These are phyloP conservation scores for Beta macrorhiza DNA, from an alignment of 179 eudicot species.

Conservation along the genomic window DNA sequence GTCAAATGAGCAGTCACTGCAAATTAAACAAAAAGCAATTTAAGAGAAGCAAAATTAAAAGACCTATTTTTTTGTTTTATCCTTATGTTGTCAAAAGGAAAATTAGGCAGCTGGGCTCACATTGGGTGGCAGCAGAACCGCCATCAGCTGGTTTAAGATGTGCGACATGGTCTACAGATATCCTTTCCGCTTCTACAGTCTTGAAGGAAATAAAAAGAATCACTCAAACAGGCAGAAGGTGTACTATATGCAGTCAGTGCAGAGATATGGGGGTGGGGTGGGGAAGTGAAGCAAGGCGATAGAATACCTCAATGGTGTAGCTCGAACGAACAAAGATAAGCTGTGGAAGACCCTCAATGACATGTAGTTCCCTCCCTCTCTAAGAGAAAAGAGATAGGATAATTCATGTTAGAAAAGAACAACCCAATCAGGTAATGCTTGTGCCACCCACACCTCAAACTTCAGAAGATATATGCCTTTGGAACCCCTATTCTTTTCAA, in stretches of 20 bases:
- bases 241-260: background rate
- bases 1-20: slow-evolving; percentile 98
- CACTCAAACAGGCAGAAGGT: slow-evolving; percentile 22
- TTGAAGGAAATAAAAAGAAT: slow-evolving; percentile 31
- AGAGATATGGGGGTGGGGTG: background rate
- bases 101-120: slow-evolving; percentile 41
- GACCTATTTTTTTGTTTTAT: background rate
- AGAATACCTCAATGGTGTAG: slow-evolving; percentile 83
- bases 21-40: slow-evolving; percentile 22
- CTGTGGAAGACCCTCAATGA: slow-evolving; percentile 88
- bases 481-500: no score
- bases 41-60: background rate
- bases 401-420: no score
- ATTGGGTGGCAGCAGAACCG: slow-evolving; percentile 98
- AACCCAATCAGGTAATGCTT: no score
- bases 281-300: slow-evolving; percentile 7
- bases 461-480: no score
- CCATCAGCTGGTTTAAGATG: slow-evolving; percentile 96
- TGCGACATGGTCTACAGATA: slow-evolving; percentile 97
- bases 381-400: no score
- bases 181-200: slow-evolving; percentile 98
- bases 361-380: slow-evolving; percentile 56
- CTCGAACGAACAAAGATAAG: slow-evolving; percentile 88
- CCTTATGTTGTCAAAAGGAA: slow-evolving; percentile 3
- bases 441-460: no score